Evolutionary conservation across 1,284 basidiomycete species (phyloP).

Genomic region (Trichosporon sp.): DNA sequence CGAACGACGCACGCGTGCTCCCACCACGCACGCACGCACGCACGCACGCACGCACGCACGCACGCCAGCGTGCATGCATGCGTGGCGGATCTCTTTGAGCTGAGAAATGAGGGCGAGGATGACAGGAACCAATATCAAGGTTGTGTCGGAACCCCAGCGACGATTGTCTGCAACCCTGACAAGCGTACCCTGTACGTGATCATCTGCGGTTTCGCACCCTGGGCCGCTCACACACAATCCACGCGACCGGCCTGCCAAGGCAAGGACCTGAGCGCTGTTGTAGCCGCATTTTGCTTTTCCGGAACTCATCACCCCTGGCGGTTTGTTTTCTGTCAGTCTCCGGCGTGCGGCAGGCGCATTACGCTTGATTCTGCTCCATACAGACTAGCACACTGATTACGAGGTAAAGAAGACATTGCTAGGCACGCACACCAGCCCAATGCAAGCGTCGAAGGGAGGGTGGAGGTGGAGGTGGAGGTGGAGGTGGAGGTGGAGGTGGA

Average conservation of each 20-base stretch:
- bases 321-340: background rate
- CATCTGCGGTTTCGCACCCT: background rate
- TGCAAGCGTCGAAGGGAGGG: no score
- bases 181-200: conserved; percentile 16
- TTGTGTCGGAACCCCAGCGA: background rate
- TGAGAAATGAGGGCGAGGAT: background rate
- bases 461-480: no score
- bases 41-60: no score
- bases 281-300: background rate
- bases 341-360: no score
- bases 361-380: no score
- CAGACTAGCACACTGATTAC: no score
- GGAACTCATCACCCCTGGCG: background rate
- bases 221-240: background rate
- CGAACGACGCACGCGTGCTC: background rate
- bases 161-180: background rate
- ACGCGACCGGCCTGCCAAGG: background rate
- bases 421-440: no score
- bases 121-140: background rate
- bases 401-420: no score
- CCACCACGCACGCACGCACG: background rate
- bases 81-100: background rate
- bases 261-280: no score
- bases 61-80: no score
- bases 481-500: no score